Percentiles rank a stretch among this genome's conserved stretches.
phyloP scores from a whole-genome alignment of 2,329 filamentous ascomycete genomes.

The Ceratocystis cacaofunesta region DNA sequence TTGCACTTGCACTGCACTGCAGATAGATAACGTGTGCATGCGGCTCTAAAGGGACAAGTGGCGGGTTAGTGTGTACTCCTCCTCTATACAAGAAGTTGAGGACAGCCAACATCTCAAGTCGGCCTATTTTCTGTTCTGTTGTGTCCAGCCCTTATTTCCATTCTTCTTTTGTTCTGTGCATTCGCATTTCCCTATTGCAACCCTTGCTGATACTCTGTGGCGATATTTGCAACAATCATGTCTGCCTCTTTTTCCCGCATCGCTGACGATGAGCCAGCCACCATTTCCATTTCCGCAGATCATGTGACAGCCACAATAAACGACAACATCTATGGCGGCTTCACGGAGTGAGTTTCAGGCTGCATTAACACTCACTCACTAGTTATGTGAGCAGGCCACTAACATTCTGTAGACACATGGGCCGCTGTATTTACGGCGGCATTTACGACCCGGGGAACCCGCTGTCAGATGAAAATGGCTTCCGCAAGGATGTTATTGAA shows the following conservation, averaged over 20 bases:
- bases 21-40: background rate
- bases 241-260: constrained; percentile 58
- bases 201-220: background rate
- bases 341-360: constrained; percentile 51
- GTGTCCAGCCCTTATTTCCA: background rate
- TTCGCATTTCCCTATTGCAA: background rate
- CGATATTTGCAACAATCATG: constrained; percentile 24
- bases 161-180: background rate
- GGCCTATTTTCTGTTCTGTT: background rate
- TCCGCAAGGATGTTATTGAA: constrained; percentile 63
- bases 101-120: background rate
- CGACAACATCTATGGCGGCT: constrained; percentile 69
- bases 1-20: background rate
- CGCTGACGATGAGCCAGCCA: constrained; percentile 41
- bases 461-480: constrained; percentile 59
- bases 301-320: constrained; percentile 60
- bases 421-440: constrained; percentile 74
- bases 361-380: background rate
- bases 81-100: constrained; percentile 1
- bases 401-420: constrained; percentile 53
- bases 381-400: background rate
- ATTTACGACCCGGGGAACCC: constrained; percentile 65
- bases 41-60: background rate
- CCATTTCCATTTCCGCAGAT: constrained; percentile 48
- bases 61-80: background rate